Evolutionary conservation across 805 yeast species (phyloP).

Genomic region (Metschnikowia lachancei): DNA sequence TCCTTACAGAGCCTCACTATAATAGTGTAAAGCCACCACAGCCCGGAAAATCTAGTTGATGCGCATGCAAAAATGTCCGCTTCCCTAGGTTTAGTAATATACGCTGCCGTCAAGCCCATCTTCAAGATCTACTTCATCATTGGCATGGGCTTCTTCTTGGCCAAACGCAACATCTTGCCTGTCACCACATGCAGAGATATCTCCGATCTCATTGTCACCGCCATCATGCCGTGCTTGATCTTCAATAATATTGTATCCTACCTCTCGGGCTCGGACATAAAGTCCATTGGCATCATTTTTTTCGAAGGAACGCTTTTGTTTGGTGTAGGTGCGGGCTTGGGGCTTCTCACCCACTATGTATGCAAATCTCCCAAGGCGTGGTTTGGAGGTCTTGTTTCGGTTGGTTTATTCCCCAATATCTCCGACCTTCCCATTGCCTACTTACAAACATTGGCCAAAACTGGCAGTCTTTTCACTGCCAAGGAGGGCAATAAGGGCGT

Average conservation of each 20-base stretch:
- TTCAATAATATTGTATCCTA: conserved; percentile 70
- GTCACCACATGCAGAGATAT: conserved; percentile 67
- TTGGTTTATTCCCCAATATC: conserved; percentile 74
- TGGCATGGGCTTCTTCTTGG: conserved; percentile 61
- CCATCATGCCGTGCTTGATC: conserved; percentile 71
- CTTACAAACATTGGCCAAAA: conserved; percentile 64
- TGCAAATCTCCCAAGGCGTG: conserved; percentile 68
- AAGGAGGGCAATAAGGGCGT: conserved; percentile 71
- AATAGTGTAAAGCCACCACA: no score
- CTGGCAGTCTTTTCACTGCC: conserved; percentile 51
- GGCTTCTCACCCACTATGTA: conserved; percentile 42
- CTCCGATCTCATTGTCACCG: conserved; percentile 64
- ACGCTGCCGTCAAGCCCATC: conserved; percentile 81
- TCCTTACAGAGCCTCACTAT: no score
- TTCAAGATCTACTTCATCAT: conserved; percentile 75
- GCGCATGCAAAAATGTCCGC: conserved; percentile 12
- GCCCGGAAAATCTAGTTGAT: not conserved
- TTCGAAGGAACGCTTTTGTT: conserved; percentile 50
- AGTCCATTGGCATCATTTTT: conserved; percentile 63
- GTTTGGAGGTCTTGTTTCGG: conserved; percentile 72
- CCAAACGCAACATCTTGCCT: conserved; percentile 58
- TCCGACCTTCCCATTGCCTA: conserved; percentile 87
- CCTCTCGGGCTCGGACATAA: conserved; percentile 65
- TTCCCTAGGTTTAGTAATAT: conserved; percentile 61
- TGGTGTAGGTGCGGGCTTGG: conserved; percentile 47